phyloP scores from a whole-genome alignment of 345 rosid genomes.

The Rhodomyrtus tomentosa region DNA sequence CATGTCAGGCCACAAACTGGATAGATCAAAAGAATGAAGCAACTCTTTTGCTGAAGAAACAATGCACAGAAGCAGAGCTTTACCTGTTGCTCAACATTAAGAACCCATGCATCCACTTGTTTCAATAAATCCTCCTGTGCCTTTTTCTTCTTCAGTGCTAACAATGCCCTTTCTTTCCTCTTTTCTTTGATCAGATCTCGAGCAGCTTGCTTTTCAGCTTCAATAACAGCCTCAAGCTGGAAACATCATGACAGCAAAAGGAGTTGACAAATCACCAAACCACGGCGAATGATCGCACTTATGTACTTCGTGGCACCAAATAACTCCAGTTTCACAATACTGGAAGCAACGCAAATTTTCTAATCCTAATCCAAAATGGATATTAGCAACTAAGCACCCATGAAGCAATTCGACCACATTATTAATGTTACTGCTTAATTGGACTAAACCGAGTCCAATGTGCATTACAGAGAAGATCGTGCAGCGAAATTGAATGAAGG shows the following conservation, averaged over 20 bases:
- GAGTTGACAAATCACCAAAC: background rate
- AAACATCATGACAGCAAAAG: background rate
- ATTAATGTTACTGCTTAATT: background rate
- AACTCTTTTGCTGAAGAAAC: background rate
- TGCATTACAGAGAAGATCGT: background rate
- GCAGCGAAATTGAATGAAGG: background rate
- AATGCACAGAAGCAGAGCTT: background rate
- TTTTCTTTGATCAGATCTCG: slow-evolving; percentile 73
- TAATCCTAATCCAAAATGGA: background rate
- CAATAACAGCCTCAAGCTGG: slow-evolving; percentile 75
- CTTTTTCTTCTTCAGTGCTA: slow-evolving; percentile 91
- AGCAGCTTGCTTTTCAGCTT: slow-evolving; percentile 90
- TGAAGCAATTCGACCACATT: background rate
- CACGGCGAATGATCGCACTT: background rate
- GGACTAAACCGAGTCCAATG: background rate
- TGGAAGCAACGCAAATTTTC: background rate
- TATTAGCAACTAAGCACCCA: background rate
- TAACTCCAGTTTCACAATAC: background rate
- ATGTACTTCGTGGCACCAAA: background rate
- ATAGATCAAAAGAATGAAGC: background rate
- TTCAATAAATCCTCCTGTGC: slow-evolving; percentile 83
- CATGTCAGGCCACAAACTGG: background rate
- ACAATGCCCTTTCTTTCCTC: slow-evolving; percentile 81
- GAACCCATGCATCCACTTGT: slow-evolving; percentile 88
- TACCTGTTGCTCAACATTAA: slow-evolving; percentile 97